Base-by-base conservation (phyloP, 2,329 filamentous ascomycete genomes). In the Teratosphaeriaceae sp. region DNA sequence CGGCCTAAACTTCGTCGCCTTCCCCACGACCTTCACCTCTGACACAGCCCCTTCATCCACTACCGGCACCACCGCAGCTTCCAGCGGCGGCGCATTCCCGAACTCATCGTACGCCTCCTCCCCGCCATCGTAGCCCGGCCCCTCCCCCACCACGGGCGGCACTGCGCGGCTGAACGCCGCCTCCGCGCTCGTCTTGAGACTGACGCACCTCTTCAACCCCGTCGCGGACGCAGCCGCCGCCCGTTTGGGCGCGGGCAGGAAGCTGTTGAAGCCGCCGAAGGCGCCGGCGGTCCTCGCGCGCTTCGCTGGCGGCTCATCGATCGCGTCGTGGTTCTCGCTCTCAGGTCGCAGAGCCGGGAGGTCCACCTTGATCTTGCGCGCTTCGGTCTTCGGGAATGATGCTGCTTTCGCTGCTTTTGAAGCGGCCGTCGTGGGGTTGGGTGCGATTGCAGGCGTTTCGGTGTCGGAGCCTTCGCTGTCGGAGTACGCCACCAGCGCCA, bases 1-100 rank as follows among this genome's bases (percentile, higher is more conserved):
- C 3, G 90, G 90, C 60, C 82, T 85, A 65, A 97, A 96, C 79
- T 88, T 85, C 64, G 89, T 78, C 11, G 88, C 79, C 54, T 89
- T 92, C 16, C 85, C 85, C 2, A 82, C 76, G 12, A 85, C 65
- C 65, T 85, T 83, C 13, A 84, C 75, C 45, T 83, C 78, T 2
- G 75, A 20, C 34, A 19, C 16, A 6, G 47, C 31, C 31, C 26
- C 40, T 26, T 11, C 33, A 19, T 15, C 21, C 8, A n/a, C 20
- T 21, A 15, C 27, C 3, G 27, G 11, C 33, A 6, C 15, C 8
- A 15, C 7, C 19, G n/a, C n/a, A n/a, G 26, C 11, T 9, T 23
- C 8, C 26, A n/a, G 23, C 29, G 8, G 7, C 3, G 18, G 16
- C 9, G 23, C 18, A 24, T 45, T 45, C 9, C 46, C 46, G 18